A percentile compares a stretch with the other conserved stretches of the same genome.
Evolutionary conservation across 2,329 filamentous ascomycete genomes (phyloP).

Genomic region (Sphaerostilbella broomeana): DNA sequence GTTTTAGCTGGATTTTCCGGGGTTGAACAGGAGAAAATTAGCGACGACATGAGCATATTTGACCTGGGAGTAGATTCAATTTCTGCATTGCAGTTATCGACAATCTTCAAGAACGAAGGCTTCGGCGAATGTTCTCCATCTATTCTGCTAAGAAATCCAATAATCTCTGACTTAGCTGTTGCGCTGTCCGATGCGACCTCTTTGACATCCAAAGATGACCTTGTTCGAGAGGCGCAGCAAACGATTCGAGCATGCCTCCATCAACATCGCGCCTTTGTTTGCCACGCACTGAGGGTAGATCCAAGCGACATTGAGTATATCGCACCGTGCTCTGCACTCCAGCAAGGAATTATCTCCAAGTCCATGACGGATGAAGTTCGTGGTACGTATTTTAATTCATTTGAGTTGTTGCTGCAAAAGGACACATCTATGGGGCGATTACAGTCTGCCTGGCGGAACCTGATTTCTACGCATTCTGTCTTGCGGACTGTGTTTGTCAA

Average conservation of each 20-base stretch:
- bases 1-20: slow-evolving; percentile 49
- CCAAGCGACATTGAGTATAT: slow-evolving; percentile 60
- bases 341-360: slow-evolving; percentile 77
- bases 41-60: slow-evolving; percentile 62
- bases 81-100: slow-evolving; percentile 65
- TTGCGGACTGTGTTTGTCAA: slow-evolving; percentile 66
- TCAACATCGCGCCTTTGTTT: slow-evolving; percentile 47
- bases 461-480: slow-evolving; percentile 52
- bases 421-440: slow-evolving; percentile 43
- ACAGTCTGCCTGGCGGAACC: slow-evolving; percentile 48
- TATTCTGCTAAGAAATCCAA: slow-evolving; percentile 57
- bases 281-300: slow-evolving; percentile 44
- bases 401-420: slow-evolving; percentile 50
- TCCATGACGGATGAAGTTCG: slow-evolving; percentile 48
- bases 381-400: slow-evolving; percentile 70
- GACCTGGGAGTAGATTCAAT: slow-evolving; percentile 87
- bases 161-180: slow-evolving; percentile 41
- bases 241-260: slow-evolving; percentile 58
- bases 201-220: slow-evolving; percentile 8
- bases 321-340: slow-evolving; percentile 75
- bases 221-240: slow-evolving; percentile 48
- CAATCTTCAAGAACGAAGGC: slow-evolving; percentile 55
- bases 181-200: slow-evolving; percentile 23
- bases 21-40: slow-evolving; percentile 37
- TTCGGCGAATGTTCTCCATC: slow-evolving; percentile 57